A percentile compares a stretch with the other conserved stretches of the same genome.
These are phyloP conservation scores for Globisporangium nunn DNA, from an alignment of 352 stramenopile species.

Conservation along the genomic window DNA sequence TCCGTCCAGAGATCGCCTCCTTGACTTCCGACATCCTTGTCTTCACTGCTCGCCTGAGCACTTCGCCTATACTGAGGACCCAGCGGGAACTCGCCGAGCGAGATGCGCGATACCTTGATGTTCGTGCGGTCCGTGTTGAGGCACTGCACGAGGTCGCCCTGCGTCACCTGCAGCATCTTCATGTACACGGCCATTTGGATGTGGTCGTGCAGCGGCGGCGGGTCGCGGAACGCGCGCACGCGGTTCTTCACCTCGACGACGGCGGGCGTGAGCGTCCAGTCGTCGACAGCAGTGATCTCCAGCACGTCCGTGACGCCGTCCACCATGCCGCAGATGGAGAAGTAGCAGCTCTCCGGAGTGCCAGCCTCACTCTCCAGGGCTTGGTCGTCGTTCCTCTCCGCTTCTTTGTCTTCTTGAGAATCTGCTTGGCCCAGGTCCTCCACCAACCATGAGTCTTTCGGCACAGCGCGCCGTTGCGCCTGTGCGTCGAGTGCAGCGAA, in stretches of 20 bases:
- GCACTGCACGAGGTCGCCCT: constrained; percentile 70
- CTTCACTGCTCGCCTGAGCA: not conserved
- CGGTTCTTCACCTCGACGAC: constrained; percentile 80
- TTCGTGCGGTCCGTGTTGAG: constrained; percentile 32
- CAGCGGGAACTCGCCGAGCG: constrained; percentile 35
- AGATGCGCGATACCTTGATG: constrained; percentile 53
- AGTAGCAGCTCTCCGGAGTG: constrained; percentile 21
- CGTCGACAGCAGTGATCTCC: constrained; percentile 38
- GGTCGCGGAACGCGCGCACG: constrained; percentile 46
- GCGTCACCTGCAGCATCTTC: constrained; percentile 59
- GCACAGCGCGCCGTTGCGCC: constrained; percentile 11
- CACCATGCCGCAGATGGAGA: constrained; percentile 80
- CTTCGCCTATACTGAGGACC: not conserved
- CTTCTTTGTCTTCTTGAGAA: not conserved
- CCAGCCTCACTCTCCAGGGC: not conserved
- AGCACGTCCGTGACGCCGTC: constrained; percentile 61
- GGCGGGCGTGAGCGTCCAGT: constrained; percentile 53
- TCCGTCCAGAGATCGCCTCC: constrained; percentile 40
- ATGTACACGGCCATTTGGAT: constrained; percentile 81
- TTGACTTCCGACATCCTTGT: not conserved
- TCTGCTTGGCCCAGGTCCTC: not conserved
- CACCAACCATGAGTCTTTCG: not conserved
- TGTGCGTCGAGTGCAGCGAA: constrained; percentile 22
- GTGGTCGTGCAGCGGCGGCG: constrained; percentile 60
- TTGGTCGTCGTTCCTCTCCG: constrained; percentile 1